These are phyloP conservation scores for Flaveria sonorensis DNA, from an alignment of 129 eudicot genomes.

Conservation along the genomic window DNA sequence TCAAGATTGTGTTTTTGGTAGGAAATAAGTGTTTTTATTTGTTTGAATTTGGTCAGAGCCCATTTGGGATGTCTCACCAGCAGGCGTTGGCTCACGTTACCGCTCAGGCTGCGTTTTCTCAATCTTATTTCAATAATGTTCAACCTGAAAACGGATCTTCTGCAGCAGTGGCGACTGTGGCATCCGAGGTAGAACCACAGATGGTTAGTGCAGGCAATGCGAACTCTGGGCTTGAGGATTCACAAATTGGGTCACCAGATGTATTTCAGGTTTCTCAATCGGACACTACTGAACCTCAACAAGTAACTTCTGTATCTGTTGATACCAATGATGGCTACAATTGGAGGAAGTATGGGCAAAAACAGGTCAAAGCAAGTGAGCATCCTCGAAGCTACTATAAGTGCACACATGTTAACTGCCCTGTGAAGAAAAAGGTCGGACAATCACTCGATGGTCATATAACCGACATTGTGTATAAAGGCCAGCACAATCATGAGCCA, in stretches of 20 bases:
- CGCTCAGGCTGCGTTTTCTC: slow-evolving; percentile 85
- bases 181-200: slow-evolving; percentile 32
- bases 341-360: slow-evolving; percentile 98
- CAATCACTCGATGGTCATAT: slow-evolving; percentile 71
- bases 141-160: slow-evolving; percentile 50
- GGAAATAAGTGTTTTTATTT: background rate
- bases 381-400: slow-evolving; percentile 90
- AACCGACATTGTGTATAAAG: slow-evolving; percentile 85
- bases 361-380: slow-evolving; percentile 90
- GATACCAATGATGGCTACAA: slow-evolving; percentile 81
- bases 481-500: slow-evolving; percentile 81
- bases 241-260: slow-evolving; percentile 54
- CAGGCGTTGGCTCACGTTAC: slow-evolving; percentile 95
- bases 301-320: slow-evolving; percentile 40
- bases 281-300: slow-evolving; percentile 39
- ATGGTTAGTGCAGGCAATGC: slow-evolving; percentile 28
- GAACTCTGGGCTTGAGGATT: slow-evolving; percentile 44
- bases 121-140: slow-evolving; percentile 48
- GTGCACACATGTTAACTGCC: slow-evolving; percentile 76
- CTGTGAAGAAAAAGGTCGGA: slow-evolving; percentile 93
- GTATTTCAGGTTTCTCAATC: slow-evolving; percentile 44
- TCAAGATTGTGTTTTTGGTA: background rate
- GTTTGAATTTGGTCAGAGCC: slow-evolving; percentile 59
- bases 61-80: slow-evolving; percentile 94
- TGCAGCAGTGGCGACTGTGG: too few species aligned